A percentile compares a stretch with the other conserved stretches of the same genome.
These are phyloP conservation scores for Cephaloascus fragrans DNA, from an alignment of 805 yeast genomes.

Conservation along the genomic window DNA sequence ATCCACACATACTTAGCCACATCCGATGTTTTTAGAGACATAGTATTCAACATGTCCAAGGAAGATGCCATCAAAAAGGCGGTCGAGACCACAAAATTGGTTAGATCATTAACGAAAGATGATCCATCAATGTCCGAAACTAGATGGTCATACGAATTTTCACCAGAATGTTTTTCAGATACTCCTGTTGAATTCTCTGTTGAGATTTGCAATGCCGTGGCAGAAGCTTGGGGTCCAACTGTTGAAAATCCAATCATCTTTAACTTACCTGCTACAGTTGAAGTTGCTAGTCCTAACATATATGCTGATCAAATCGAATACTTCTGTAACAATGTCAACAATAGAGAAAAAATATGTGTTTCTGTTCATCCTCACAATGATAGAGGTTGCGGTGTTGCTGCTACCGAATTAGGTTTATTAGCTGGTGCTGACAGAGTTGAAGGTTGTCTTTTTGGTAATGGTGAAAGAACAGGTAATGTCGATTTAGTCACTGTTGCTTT, in stretches of 20 bases:
- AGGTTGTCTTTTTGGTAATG: constrained; percentile 77
- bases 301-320: constrained; percentile 79
- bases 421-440: constrained; percentile 87
- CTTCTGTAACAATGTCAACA: constrained; percentile 55
- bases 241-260: constrained; percentile 64
- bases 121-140: constrained; percentile 58
- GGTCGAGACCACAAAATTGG: constrained; percentile 59
- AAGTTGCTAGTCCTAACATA: constrained; percentile 64
- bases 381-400: constrained; percentile 80
- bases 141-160: constrained; percentile 62
- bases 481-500: constrained; percentile 68
- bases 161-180: constrained; percentile 73
- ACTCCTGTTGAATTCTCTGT: constrained; percentile 67
- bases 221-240: constrained; percentile 73
- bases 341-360: constrained; percentile 61
- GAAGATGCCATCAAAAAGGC: constrained; percentile 63
- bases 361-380: constrained; percentile 74
- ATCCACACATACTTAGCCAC: constrained; percentile 71
- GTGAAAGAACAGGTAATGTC: constrained; percentile 81
- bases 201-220: constrained; percentile 73
- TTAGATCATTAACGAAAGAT: constrained; percentile 63
- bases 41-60: constrained; percentile 64
- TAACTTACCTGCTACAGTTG: constrained; percentile 77
- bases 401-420: constrained; percentile 63
- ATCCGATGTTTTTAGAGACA: constrained; percentile 64